phyloP scores from a whole-genome alignment of 164 flowering plant genomes.

The Kingdonia uniflora region DNA sequence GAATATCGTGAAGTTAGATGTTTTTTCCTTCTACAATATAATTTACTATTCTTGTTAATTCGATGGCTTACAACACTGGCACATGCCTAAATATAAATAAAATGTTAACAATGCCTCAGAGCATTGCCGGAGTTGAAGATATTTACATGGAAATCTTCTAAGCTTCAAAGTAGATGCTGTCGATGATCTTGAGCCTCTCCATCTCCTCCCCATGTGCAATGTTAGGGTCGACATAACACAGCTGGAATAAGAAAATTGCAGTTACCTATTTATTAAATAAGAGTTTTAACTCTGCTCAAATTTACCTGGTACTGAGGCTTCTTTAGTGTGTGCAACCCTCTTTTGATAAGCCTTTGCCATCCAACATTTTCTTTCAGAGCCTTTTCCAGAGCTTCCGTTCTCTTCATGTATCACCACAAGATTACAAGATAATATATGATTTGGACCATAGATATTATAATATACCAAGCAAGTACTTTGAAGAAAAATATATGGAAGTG shows the following conservation, averaged over 20 bases:
- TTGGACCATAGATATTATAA: not conserved
- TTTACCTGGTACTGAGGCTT: conserved; percentile 82
- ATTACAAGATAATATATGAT: not conserved
- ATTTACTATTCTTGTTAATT: too few relatives aligned
- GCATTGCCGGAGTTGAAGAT: not conserved
- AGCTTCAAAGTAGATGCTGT: conserved; percentile 36
- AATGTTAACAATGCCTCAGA: conserved; percentile 1
- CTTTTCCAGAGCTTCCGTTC: conserved; percentile 51
- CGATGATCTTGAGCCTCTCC: conserved; percentile 61
- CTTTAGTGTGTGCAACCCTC: conserved; percentile 76
- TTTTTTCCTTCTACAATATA: too few relatives aligned
- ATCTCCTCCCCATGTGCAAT: conserved; percentile 50
- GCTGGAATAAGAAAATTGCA: conserved; percentile 26
- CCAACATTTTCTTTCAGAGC: conserved; percentile 50
- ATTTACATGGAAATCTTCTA: conserved; percentile 14
- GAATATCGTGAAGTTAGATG: too few relatives aligned
- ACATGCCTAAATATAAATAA: too few relatives aligned
- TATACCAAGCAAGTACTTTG: not conserved
- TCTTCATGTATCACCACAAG: conserved; percentile 25
- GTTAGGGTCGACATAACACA: conserved; percentile 67
- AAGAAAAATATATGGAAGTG: too few relatives aligned
- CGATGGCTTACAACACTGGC: too few relatives aligned
- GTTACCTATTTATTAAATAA: too few relatives aligned
- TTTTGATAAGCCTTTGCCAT: conserved; percentile 77
- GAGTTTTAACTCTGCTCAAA: not conserved